phyloP scores from a whole-genome alignment of 176 grass and related monocot genomes.

The Neostapfia colusana region DNA sequence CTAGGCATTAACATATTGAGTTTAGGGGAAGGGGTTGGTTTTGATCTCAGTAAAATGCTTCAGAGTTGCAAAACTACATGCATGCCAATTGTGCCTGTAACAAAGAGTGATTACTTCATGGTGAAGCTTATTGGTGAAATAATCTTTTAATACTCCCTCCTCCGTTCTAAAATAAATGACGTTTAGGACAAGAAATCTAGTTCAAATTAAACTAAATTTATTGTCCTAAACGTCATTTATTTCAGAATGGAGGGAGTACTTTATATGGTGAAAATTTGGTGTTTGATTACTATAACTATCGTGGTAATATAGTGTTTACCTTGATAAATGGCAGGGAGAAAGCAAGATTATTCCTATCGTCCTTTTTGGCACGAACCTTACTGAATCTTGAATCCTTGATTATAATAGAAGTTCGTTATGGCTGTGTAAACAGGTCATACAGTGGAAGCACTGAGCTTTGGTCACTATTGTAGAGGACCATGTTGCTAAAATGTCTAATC shows the following conservation, averaged over 20 bases:
- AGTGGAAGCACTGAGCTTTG: conserved; percentile 38
- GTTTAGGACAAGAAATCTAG: no score
- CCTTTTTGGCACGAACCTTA: conserved; percentile 22
- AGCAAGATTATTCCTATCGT: conserved; percentile 13
- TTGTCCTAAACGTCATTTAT: no score
- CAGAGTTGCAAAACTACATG: background rate
- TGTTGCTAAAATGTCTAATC: conserved; percentile 41
- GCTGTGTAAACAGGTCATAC: conserved; percentile 33
- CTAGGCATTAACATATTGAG: background rate
- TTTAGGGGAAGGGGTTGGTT: conserved; percentile 17
- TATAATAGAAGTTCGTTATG: conserved; percentile 56
- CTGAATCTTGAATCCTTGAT: conserved; percentile 35
- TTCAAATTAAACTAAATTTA: no score
- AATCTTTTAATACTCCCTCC: no score
- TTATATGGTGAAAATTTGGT: conserved; percentile 28
- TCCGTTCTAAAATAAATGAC: no score
- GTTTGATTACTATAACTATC: conserved; percentile 12
- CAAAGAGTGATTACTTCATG: conserved; percentile 7
- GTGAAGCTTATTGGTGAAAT: background rate
- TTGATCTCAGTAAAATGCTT: background rate
- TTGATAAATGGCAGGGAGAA: background rate
- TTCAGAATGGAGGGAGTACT: no score
- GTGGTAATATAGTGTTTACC: background rate
- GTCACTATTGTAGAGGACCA: conserved; percentile 40
- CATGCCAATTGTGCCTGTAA: background rate